Base-by-base conservation (phyloP, 306 rosid species). In the Cucurbita moschata region DNA sequence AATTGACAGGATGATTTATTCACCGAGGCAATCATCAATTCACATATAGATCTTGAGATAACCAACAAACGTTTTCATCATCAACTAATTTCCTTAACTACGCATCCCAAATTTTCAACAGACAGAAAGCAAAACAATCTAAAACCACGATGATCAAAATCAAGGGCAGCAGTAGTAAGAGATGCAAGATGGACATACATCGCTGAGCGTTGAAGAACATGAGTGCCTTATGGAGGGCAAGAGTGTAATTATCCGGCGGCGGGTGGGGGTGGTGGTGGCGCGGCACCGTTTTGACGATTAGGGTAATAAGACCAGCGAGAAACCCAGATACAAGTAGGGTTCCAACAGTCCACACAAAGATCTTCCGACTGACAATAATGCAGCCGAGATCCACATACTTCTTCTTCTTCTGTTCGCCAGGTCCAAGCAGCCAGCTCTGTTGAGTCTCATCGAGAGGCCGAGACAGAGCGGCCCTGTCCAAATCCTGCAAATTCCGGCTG, bases 381-480 rank as follows among this genome's bases (percentile, higher is more conserved):
- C 97, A 95, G 0, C 99, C 99, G 1, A 95, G 96, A 84, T 95
- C 99, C 1, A 95, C 96, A 58, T 91, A 91, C 87, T 88, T 95
- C 90, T 95, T 95, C 96, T 95, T 91, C 96, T 95, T 95, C 84
- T 95, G 92, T 76, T 91, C 99, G 1, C 87, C 85, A 1, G 99
- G 99, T 0, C 96, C 97, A 6, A 95, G 84, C 1, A 95, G 81
- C 99, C 99, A 95, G 76, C 99, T 95, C 81, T 95, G 97, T 80
- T 95, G 99, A 5, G 99, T 95, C 84, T 95, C 99, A 13, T 95
- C 99, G 7, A 95, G 65, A 0, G 96, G 97, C 5, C 97, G 91
- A 0, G 99, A 89, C 12, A 91, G 79, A 39, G 99, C 99, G 4
- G 97, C 99, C 73, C 90, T 78, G 71, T 95, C 99, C 10, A 87